Evolutionary conservation across 495 filamentous ascomycete genomes (phyloP).

Genomic region (Aspergillus baeticus): DNA sequence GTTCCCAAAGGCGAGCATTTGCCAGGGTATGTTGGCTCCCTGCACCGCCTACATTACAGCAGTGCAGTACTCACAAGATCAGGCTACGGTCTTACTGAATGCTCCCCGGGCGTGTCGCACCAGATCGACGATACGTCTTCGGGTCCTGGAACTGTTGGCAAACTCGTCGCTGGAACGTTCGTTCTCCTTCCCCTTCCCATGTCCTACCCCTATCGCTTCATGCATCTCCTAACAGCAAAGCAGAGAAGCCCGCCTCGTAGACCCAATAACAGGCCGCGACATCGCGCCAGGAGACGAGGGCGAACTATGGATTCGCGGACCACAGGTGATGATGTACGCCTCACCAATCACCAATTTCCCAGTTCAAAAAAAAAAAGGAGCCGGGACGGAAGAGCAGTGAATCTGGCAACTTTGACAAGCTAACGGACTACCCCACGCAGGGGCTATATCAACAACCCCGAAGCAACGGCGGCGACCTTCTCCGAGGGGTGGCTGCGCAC

Average conservation of each 20-base stretch:
- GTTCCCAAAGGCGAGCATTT: neutral
- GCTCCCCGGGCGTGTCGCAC: neutral
- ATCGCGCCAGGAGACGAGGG: neutral
- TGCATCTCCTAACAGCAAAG: neutral
- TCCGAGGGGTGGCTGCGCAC: conserved; percentile 4
- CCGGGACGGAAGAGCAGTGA: no score
- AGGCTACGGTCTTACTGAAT: conserved; percentile 8
- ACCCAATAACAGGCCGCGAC: conserved; percentile 1
- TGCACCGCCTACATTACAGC: neutral
- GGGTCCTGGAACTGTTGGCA: neutral
- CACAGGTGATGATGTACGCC: conserved; percentile 8
- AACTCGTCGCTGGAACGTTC: conserved; percentile 2
- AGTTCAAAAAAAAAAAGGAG: no score
- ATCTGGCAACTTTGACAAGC: no score
- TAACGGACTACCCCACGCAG: neutral
- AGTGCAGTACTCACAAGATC: neutral
- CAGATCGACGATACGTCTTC: neutral
- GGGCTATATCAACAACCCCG: conserved; percentile 6
- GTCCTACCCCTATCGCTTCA: neutral
- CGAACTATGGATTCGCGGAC: conserved; percentile 6
- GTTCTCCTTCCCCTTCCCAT: neutral
- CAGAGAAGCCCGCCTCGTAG: conserved; percentile 4
- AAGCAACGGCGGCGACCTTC: neutral
- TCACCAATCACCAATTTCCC: no score
- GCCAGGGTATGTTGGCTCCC: neutral